These are phyloP conservation scores for Solanum arcanum DNA, from an alignment of 257 asterid genomes.

Conservation along the genomic window DNA sequence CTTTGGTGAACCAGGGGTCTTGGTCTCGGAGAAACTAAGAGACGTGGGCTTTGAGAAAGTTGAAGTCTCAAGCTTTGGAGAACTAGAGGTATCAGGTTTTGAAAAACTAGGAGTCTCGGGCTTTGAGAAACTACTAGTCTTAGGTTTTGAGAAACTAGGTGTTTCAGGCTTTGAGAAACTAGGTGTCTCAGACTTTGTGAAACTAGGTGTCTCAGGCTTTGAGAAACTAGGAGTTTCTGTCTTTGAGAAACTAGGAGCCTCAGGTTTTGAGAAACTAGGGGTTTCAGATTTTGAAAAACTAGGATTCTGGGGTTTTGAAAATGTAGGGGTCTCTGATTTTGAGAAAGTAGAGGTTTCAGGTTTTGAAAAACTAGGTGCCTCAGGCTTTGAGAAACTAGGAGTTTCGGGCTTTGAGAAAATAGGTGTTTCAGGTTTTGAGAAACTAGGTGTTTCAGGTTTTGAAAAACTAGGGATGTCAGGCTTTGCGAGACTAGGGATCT, in stretches of 20 bases:
- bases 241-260: neutral
- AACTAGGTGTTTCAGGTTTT: neutral
- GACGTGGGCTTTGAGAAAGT: neutral
- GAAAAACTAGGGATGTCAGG: neutral
- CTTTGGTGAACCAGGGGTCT: neutral
- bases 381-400: neutral
- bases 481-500: neutral
- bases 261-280: neutral
- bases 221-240: neutral
- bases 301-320: fast-evolving
- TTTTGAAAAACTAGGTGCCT: too few species aligned
- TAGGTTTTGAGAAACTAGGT: neutral
- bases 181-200: neutral
- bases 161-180: neutral
- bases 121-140: neutral
- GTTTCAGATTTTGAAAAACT: neutral
- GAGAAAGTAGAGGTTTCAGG: neutral
- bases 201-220: neutral
- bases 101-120: neutral
- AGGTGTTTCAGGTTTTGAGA: neutral
- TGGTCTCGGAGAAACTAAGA: neutral
- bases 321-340: fast-evolving
- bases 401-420: neutral
- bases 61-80: neutral
- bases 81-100: neutral